Conservation (phyloP, 306 rosid species). For the Lithocarpus polystachyus region DNA sequence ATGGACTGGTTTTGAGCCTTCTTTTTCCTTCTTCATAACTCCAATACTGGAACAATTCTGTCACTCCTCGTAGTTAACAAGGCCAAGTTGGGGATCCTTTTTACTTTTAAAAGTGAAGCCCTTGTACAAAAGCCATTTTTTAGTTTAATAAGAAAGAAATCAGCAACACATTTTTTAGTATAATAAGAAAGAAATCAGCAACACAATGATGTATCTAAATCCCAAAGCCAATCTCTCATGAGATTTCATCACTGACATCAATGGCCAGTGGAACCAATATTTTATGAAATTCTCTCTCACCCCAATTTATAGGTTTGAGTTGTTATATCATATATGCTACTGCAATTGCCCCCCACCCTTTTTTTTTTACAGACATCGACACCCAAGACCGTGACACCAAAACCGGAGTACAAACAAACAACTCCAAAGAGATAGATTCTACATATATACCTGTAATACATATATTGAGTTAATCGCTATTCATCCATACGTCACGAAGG, state of each 20-base stretch:
- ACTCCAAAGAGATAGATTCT: not conserved
- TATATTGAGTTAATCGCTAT: constrained; percentile 39
- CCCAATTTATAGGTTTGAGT: not conserved
- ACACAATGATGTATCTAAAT: not conserved
- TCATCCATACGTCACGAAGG: constrained; percentile 81
- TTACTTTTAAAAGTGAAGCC: no score
- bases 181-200: not conserved
- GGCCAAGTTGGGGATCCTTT: no score
- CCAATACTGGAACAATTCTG: no score
- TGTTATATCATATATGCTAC: not conserved
- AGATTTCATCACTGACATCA: not conserved
- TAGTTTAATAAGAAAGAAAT: not conserved
- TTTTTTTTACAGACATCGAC: not conserved
- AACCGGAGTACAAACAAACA: constrained; percentile 15
- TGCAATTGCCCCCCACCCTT: not conserved
- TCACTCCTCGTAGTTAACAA: no score
- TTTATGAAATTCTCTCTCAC: not conserved
- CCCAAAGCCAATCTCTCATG: not conserved
- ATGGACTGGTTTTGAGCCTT: no score
- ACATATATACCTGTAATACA: not conserved
- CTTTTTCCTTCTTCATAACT: no score
- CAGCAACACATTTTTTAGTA: no score
- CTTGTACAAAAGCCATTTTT: not conserved
- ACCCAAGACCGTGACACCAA: not conserved
- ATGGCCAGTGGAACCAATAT: no score